These are phyloP conservation scores for Pythium insidiosum DNA, from an alignment of 352 stramenopile species.

Conservation along the genomic window DNA sequence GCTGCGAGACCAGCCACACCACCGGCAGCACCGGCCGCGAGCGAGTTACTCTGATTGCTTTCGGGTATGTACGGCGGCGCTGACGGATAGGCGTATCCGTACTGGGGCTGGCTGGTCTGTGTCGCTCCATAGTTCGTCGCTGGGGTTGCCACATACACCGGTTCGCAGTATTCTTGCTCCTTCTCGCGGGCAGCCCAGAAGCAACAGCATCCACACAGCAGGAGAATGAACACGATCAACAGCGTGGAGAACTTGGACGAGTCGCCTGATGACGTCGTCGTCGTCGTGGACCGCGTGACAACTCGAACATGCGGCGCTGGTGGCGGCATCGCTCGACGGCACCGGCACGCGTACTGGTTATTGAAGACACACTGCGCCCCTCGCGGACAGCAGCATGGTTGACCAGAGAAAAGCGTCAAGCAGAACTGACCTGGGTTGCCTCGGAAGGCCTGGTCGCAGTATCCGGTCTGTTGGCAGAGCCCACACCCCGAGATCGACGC, in stretches of 20 bases:
- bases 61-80: slow-evolving; percentile 16
- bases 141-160: slow-evolving; percentile 18
- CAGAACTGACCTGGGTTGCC: slow-evolving; percentile 56
- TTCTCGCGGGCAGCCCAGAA: slow-evolving; percentile 23
- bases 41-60: slow-evolving; percentile 7
- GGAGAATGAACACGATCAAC: slow-evolving; percentile 18
- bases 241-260: slow-evolving; percentile 22
- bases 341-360: slow-evolving; percentile 56
- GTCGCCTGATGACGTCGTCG: slow-evolving; percentile 18
- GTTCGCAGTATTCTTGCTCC: slow-evolving; percentile 21
- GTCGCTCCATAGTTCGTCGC: slow-evolving; percentile 33
- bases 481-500: slow-evolving; percentile 46
- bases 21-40: slow-evolving; percentile 32
- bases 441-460: slow-evolving; percentile 58
- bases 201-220: slow-evolving; percentile 25
- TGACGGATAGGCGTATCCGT: slow-evolving; percentile 42
- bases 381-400: slow-evolving; percentile 52
- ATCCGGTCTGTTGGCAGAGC: slow-evolving; percentile 46
- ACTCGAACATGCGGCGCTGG: slow-evolving; percentile 10
- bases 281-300: slow-evolving; percentile 17
- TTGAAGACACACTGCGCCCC: slow-evolving; percentile 50
- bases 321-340: slow-evolving; percentile 14
- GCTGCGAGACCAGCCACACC: slow-evolving; percentile 38
- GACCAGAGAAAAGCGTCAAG: slow-evolving; percentile 34
- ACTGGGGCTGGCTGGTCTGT: slow-evolving; percentile 15